These are phyloP conservation scores for Aspergillus quadrilineatus DNA, from an alignment of 2,329 filamentous ascomycete species.

Conservation along the genomic window DNA sequence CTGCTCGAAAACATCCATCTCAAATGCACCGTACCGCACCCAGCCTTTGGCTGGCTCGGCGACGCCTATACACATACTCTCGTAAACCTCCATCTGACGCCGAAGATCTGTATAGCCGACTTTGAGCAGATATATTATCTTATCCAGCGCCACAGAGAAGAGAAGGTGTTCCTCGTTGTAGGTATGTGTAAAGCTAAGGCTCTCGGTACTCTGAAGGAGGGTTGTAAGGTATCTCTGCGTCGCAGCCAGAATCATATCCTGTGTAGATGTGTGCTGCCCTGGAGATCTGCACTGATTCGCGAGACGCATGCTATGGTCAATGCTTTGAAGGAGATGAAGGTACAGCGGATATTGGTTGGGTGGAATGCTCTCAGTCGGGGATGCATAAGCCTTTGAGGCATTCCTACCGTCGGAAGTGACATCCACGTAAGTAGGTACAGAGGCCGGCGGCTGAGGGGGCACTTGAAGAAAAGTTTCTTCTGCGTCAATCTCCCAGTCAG, in stretches of 20 bases:
- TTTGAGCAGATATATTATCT: constrained; percentile 12
- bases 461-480: constrained; percentile 2
- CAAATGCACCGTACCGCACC: constrained; percentile 14
- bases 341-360: constrained; percentile 5
- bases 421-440: neutral
- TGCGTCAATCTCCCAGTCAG: constrained; percentile 13
- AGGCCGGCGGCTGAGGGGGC: neutral
- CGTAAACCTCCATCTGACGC: constrained; percentile 7
- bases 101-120: constrained; percentile 14
- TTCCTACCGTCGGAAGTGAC: neutral
- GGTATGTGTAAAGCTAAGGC: neutral
- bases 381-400: neutral
- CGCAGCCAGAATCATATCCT: constrained; percentile 14
- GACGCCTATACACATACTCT: neutral
- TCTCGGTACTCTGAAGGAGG: constrained; percentile 12
- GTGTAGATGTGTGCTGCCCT: neutral
- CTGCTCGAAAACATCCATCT: constrained; percentile 16
- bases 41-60: constrained; percentile 2
- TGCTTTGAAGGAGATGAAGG: constrained; percentile 14
- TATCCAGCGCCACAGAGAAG: constrained; percentile 17
- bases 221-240: constrained; percentile 15
- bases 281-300: neutral
- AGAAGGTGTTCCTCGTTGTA: constrained; percentile 16
- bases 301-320: constrained; percentile 14
- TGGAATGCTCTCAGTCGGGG: neutral